Base-by-base conservation (phyloP, 1,284 basidiomycete genomes). In the Takashimella koratensis region DNA sequence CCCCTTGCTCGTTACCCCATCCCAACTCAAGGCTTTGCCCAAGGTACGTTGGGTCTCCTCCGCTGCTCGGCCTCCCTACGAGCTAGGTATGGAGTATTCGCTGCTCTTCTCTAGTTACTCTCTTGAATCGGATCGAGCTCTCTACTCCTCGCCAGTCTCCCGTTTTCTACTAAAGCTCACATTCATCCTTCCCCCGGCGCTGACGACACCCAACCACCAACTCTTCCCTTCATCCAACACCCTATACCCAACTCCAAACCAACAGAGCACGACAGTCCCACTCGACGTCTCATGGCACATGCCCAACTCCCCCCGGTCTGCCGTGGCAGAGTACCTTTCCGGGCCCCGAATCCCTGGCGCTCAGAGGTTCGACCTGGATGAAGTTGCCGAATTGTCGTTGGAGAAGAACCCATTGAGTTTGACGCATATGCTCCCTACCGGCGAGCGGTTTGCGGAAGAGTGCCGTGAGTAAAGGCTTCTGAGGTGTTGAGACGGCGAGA, bases 371-470 rank as follows among this genome's bases (percentile, higher is more conserved):
- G 87, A 96, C 72, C 80, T 97, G 36, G 94, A 95, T 73, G 80
- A 84, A 47, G 70, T 80, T 13, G 77, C 80, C 21, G 68, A 71
- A 44, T 56, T 57, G 56, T 58, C 62, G 13, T 81, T 55, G 69
- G 81, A 8, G 81, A 86, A 67, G 79, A 84, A 66, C 60, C 72
- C 70, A 6, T 79, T 92, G 4, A 87, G 86, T 12, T 78, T 98
- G 19, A 88, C 87, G 65, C 94, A 98, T 76, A 98, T 98, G 93
- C 86, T 98, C 82, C 95, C 95, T 3, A 76, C 79, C 19, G 78
- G 78, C 25, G 79, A 82, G 41, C 76, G 78, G n/a, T 98, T 98
- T 8, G 91, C 88, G 66, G 84, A 90, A 91, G 76, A 62, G 84
- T 68, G 2, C 13, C 16, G 11, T 19, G 25, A 41, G 23, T 36